These are phyloP conservation scores for Hamigera avellanea DNA, from an alignment of 495 filamentous ascomycete species.

Conservation along the genomic window DNA sequence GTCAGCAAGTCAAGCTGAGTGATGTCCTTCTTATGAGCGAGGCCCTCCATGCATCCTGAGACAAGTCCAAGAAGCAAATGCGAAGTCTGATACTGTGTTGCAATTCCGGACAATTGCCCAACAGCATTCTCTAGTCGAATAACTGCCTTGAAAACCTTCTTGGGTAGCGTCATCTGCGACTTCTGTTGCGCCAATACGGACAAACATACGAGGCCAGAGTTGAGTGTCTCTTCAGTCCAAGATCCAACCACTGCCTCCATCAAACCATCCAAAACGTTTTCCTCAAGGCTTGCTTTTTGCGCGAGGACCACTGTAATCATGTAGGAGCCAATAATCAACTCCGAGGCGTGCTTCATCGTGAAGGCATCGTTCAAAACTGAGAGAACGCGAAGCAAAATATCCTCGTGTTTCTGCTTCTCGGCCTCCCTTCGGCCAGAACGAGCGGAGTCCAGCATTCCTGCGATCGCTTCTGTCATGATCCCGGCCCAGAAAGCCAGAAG, in stretches of 20 bases:
- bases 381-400: slow-evolving; percentile 60
- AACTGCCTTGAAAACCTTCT: slow-evolving; percentile 55
- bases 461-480: slow-evolving; percentile 67
- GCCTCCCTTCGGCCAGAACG: slow-evolving; percentile 56
- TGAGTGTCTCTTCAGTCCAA: slow-evolving; percentile 59
- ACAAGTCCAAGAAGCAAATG: slow-evolving; percentile 63
- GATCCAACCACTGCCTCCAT: slow-evolving; percentile 76
- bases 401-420: slow-evolving; percentile 64
- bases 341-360: slow-evolving; percentile 55
- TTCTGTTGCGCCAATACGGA: slow-evolving; percentile 70
- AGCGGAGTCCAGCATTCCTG: slow-evolving; percentile 63
- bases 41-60: slow-evolving; percentile 49
- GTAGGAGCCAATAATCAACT: slow-evolving; percentile 74
- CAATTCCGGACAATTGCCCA: slow-evolving; percentile 46
- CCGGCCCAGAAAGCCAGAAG: slow-evolving; percentile 83
- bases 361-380: slow-evolving; percentile 68
- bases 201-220: slow-evolving; percentile 68
- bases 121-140: slow-evolving; percentile 50
- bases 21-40: slow-evolving; percentile 49
- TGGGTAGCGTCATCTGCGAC: slow-evolving; percentile 43
- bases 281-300: slow-evolving; percentile 64
- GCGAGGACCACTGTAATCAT: slow-evolving; percentile 81
- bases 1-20: slow-evolving; percentile 45
- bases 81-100: slow-evolving; percentile 53
- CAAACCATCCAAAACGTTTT: slow-evolving; percentile 60